These are phyloP conservation scores for Tolypocladium cylindrosporum DNA, from an alignment of 2,329 filamentous ascomycete species.

Conservation along the genomic window DNA sequence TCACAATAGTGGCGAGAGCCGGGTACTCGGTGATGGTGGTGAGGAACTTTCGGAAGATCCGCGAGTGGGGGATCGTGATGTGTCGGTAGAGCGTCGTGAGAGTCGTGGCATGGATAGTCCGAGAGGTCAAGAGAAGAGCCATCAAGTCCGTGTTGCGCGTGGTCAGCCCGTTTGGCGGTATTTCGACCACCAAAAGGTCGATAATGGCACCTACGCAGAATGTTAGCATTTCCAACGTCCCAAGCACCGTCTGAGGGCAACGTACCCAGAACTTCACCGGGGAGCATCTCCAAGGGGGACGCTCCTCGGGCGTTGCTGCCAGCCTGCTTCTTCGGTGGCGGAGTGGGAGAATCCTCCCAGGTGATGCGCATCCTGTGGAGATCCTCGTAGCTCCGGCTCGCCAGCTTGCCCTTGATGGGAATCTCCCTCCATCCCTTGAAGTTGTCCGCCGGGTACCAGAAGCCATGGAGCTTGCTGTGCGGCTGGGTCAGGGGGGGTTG, in stretches of 20 bases:
- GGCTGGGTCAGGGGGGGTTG: conserved; percentile 44
- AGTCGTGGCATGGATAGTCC: conserved; percentile 61
- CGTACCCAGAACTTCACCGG: conserved; percentile 62
- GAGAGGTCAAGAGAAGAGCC: conserved; percentile 67
- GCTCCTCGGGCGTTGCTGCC: conserved; percentile 30
- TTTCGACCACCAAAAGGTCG: conserved; percentile 61
- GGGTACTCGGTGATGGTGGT: conserved; percentile 57
- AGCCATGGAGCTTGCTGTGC: conserved; percentile 45
- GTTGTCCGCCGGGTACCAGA: conserved; percentile 46
- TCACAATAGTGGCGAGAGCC: conserved; percentile 63
- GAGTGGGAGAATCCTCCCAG: conserved; percentile 35
- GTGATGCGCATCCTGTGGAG: conserved; percentile 44
- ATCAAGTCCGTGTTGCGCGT: conserved; percentile 71
- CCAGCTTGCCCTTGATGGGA: conserved; percentile 45
- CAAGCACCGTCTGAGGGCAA: neutral
- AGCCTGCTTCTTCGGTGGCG: conserved; percentile 19
- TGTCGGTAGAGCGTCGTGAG: conserved; percentile 66
- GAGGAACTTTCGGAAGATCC: conserved; percentile 75
- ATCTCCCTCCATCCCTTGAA: conserved; percentile 56
- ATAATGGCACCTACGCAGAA: conserved; percentile 55
- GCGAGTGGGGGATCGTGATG: conserved; percentile 74
- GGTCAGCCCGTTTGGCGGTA: conserved; percentile 61
- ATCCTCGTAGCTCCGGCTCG: conserved; percentile 53
- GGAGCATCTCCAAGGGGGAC: conserved; percentile 56
- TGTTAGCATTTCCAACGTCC: neutral